A percentile compares a stretch with the other conserved stretches of the same genome.
phyloP scores from a whole-genome alignment of 2,329 filamentous ascomycete species.

The Venturia aucupariae region DNA sequence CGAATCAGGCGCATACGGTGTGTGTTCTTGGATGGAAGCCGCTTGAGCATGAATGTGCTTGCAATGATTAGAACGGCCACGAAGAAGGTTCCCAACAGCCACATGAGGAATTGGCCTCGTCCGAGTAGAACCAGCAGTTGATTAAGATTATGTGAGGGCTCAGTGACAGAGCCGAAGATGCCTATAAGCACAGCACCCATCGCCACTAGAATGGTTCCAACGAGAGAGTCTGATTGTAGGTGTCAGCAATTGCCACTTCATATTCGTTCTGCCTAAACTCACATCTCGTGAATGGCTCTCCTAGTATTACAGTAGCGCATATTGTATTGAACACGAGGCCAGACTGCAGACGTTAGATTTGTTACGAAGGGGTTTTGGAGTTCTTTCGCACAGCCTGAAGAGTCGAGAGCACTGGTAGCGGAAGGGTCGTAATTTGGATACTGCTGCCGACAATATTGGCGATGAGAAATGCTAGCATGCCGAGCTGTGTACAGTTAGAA shows the following conservation, averaged over 20 bases:
- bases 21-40: conserved; percentile 36
- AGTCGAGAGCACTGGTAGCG: conserved; percentile 87
- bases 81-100: conserved; percentile 75
- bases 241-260: not conserved
- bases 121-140: conserved; percentile 71
- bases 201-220: conserved; percentile 82
- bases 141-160: conserved; percentile 77
- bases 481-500: conserved; percentile 41
- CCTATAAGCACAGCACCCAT: conserved; percentile 85
- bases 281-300: conserved; percentile 82
- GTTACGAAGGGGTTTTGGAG: not conserved
- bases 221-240: conserved; percentile 56
- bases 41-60: conserved; percentile 28
- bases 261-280: not conserved
- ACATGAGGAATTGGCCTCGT: conserved; percentile 67
- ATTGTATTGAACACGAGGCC: conserved; percentile 98
- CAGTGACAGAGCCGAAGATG: conserved; percentile 85
- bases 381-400: conserved; percentile 61
- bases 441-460: conserved; percentile 92
- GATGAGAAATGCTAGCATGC: conserved; percentile 94
- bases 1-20: conserved; percentile 64
- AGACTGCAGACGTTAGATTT: conserved; percentile 39
- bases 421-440: conserved; percentile 93
- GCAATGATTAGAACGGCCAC: conserved; percentile 62
- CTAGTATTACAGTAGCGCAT: conserved; percentile 85